These are phyloP conservation scores for Blastobotrys elegans DNA, from an alignment of 1,139 yeast species.

Conservation along the genomic window DNA sequence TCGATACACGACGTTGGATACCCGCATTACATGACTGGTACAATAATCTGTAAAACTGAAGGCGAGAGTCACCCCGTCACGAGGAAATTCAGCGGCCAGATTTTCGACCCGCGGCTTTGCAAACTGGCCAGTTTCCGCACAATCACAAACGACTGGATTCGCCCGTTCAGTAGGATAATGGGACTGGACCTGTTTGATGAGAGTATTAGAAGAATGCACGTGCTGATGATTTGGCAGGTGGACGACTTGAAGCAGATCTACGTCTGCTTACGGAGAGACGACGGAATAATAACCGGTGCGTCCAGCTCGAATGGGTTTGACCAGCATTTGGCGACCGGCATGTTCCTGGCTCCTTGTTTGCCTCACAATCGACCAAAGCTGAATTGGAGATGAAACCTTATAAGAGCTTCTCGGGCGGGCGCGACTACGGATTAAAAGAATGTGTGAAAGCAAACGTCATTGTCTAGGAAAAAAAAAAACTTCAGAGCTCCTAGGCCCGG, in stretches of 20 bases:
- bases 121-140: not conserved
- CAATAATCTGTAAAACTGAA: not conserved
- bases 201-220: not conserved
- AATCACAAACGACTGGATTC: not conserved
- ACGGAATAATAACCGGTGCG: constrained; percentile 1
- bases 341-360: constrained; percentile 1
- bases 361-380: not conserved
- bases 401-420: no score
- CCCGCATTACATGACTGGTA: not conserved
- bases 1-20: not conserved
- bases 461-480: no score
- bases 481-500: no score
- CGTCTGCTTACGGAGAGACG: constrained; percentile 2
- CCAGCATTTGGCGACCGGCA: not conserved
- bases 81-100: constrained; percentile 6
- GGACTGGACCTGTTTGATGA: constrained; percentile 1
- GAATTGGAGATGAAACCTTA: not conserved
- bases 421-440: no score
- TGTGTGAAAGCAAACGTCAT: no score
- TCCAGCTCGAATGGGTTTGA: not conserved
- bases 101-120: constrained; percentile 8
- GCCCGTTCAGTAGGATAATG: not conserved
- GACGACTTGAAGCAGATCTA: not conserved
- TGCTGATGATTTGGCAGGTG: constrained; percentile 3
- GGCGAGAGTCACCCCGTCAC: not conserved